Conservation (phyloP, 1,139 yeast genomes). For the Waltiozyma sp. region DNA sequence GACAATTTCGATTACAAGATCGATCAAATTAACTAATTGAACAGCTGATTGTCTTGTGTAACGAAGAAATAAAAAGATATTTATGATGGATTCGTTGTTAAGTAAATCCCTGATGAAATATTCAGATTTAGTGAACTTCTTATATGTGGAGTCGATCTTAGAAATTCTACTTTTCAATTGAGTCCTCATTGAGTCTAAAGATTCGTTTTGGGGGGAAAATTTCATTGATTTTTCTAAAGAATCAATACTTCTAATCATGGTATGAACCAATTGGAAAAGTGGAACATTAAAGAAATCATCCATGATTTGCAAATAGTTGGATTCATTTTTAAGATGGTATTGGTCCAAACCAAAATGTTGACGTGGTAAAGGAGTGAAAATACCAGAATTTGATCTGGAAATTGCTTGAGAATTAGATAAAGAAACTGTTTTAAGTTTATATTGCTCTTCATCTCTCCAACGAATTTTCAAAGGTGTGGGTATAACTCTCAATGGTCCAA, state of each 20-base stretch:
- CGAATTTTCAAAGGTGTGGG: conserved; percentile 22
- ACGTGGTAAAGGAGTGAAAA: conserved; percentile 19
- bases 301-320: conserved; percentile 19
- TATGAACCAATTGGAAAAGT: conserved; percentile 19
- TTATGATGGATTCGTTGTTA: conserved; percentile 22
- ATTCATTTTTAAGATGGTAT: conserved; percentile 4
- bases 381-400: conserved; percentile 13
- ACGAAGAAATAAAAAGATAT: conserved; percentile 25
- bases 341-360: conserved; percentile 4
- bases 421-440: conserved; percentile 1
- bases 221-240: conserved; percentile 15
- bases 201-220: conserved; percentile 6
- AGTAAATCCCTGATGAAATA: conserved; percentile 24
- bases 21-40: conserved; percentile 17
- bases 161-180: conserved; percentile 19
- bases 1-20: conserved; percentile 8
- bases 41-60: conserved; percentile 28
- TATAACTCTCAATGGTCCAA: conserved; percentile 30
- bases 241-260: conserved; percentile 22
- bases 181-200: conserved; percentile 9
- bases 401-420: conserved; percentile 2
- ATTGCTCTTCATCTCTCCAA: conserved; percentile 3
- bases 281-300: conserved; percentile 23
- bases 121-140: conserved; percentile 23
- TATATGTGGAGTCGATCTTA: conserved; percentile 24